Evolutionary conservation across 139 green algal genomes (phyloP).

Genomic region (Picochlorum sp.): DNA sequence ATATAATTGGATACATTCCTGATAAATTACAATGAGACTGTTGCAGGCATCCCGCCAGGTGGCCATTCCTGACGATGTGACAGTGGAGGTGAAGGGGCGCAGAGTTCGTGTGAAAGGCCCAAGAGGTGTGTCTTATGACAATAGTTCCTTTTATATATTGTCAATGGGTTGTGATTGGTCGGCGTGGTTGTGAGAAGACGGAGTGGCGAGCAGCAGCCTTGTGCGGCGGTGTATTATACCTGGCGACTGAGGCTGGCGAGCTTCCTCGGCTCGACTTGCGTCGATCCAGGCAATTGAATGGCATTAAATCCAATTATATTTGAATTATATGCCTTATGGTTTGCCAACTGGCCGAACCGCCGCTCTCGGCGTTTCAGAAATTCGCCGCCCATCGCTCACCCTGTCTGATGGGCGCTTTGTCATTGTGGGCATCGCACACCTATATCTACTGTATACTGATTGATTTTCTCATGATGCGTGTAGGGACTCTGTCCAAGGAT

Average conservation of each 20-base stretch:
- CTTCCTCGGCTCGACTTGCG: not conserved
- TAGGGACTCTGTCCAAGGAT: slow-evolving; percentile 57
- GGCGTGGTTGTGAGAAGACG: slow-evolving; percentile 1
- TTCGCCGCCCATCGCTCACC: not conserved
- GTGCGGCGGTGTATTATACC: not conserved
- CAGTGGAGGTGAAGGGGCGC: slow-evolving; percentile 45
- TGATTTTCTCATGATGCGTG: not conserved
- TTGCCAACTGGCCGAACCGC: too few species aligned
- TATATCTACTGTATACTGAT: not conserved
- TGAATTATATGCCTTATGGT: too few species aligned
- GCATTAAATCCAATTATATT: too few species aligned
- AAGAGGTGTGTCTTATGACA: slow-evolving; percentile 41
- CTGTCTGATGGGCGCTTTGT: not conserved
- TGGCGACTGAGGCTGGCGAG: not conserved
- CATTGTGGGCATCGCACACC: not conserved
- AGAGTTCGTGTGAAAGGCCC: slow-evolving; percentile 63
- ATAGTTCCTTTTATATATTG: not conserved
- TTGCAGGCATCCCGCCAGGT: slow-evolving; percentile 47
- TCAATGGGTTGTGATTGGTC: too few species aligned
- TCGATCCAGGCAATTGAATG: too few species aligned
- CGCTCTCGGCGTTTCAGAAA: too few species aligned
- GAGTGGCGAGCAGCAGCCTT: not conserved
- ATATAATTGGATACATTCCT: not conserved
- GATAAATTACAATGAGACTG: slow-evolving; percentile 56
- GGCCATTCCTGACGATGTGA: slow-evolving; percentile 52